Base-by-base conservation (phyloP, 2,329 filamentous ascomycete species). In the Nigrospora oryzae region DNA sequence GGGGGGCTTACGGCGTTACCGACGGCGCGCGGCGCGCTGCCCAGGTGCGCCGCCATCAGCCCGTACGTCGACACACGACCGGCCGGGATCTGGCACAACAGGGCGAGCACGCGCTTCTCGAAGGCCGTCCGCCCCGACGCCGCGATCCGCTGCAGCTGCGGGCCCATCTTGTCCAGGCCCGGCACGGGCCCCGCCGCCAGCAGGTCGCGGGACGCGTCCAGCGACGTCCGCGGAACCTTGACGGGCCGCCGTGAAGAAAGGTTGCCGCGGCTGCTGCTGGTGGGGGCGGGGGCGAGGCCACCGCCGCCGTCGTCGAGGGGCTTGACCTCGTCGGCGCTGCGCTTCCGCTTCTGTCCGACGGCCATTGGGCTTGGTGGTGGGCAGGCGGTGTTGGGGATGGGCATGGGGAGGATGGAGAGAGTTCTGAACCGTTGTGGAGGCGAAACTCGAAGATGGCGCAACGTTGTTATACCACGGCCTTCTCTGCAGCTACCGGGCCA, bases 61-160 rank as follows among this genome's bases (percentile, higher is more conserved):
- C 77, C 83, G 65, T 95, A 94, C 0, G 88, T 91, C 0, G 85
- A 88, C 57, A 89, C 84, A 44, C 72, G 71, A 31, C 89, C 89
- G 14, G 67, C 63, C 1, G 89, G 89, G 48, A 95, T 86, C 57
- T 89, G 85, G 57, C 84, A 83, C 3, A 94, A 77, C 5, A 84
- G 73, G 2, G 74, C 67, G 68, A 89, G 91, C 49, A 94, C 77
- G 47, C 66, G 65, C 61, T 80, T 77, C 60, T 82, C 77, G 56
- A 79, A 82, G 6, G 68, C 54, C 0, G 78, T 79, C 49, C 68
- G 64, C 23, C 52, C 50, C 16, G 68, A 70, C 14, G 59, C 50
- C 8, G 66, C 65, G 51, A 77, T 77, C 51, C 65, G 70, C 28
- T 57, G 52, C 3, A 75, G 66, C 47, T 72, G 67, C 1, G 58